Conservation (phyloP, 768 basidiomycete genomes). For the Auriscalpium orientale region DNA sequence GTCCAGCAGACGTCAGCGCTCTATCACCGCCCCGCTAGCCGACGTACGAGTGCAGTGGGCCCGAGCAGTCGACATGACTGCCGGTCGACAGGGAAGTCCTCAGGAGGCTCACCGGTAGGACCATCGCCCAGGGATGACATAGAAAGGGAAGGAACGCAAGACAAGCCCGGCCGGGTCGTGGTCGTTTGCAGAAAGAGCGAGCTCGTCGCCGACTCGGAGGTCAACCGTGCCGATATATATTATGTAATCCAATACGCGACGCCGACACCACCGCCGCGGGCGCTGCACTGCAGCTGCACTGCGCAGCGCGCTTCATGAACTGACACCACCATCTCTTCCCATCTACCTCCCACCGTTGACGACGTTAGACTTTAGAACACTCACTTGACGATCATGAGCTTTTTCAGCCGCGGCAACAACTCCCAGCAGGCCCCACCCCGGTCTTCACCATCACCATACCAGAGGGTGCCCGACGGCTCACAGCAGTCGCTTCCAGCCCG, state of each 20-base stretch:
- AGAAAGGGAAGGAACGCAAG: too few species aligned
- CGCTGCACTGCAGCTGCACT: too few species aligned
- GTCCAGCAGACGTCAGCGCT: background rate
- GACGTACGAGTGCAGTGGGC: constrained; percentile 37
- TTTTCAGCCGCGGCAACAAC: constrained; percentile 6
- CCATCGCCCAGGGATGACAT: background rate
- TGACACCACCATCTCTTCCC: too few species aligned
- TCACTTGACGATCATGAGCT: constrained; percentile 5
- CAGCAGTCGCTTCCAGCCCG: constrained; percentile 8
- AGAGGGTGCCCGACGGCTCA: constrained; percentile 10
- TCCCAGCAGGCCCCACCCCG: constrained; percentile 2
- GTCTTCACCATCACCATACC: constrained; percentile 10
- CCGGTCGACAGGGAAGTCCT: constrained; percentile 34
- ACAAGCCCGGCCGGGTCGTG: background rate
- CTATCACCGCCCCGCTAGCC: background rate
- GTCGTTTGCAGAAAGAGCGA: background rate
- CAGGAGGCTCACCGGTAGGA: constrained; percentile 15
- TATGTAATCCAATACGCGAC: background rate
- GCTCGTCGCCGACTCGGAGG: too few species aligned
- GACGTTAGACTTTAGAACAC: too few species aligned
- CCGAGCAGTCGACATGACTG: constrained; percentile 38
- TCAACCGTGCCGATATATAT: too few species aligned
- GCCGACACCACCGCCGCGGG: background rate
- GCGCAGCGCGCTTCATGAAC: too few species aligned
- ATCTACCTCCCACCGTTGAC: too few species aligned